A percentile compares a stretch with the other conserved stretches of the same genome.
Evolutionary conservation across 192 early-diverging fungal species (phyloP).

Genomic region (Linnemannia schmuckeri): DNA sequence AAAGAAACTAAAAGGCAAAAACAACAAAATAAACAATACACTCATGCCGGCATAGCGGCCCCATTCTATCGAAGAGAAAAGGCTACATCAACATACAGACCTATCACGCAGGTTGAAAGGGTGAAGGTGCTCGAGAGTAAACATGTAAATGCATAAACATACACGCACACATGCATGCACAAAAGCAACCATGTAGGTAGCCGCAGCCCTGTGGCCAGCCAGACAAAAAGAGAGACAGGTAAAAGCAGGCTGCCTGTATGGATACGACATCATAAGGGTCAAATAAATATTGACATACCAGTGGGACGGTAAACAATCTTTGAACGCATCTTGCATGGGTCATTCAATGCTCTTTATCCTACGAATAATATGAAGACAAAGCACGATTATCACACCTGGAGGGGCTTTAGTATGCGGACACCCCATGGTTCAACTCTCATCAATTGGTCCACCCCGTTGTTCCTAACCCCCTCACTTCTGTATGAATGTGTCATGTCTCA

Average conservation of each 20-base stretch:
- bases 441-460: background rate
- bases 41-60: background rate
- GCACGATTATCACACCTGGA: background rate
- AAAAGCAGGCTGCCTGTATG: background rate
- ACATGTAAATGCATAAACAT: background rate
- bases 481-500: slow-evolving; percentile 5
- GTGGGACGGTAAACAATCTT: background rate
- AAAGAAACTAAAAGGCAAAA: background rate
- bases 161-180: background rate
- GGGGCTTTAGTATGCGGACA: no score
- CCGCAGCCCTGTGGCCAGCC: background rate
- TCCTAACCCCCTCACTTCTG: background rate
- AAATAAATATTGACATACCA: background rate
- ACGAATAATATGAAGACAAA: background rate
- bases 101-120: background rate
- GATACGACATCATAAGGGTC: background rate
- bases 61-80: background rate
- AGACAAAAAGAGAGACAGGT: background rate
- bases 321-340: background rate
- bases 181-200: background rate
- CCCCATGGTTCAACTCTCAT: background rate
- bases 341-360: background rate
- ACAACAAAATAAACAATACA: background rate
- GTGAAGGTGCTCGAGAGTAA: no score
- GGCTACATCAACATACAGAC: background rate